Evolutionary conservation across 345 rosid species (phyloP).

Genomic region (Arabis hirsuta): DNA sequence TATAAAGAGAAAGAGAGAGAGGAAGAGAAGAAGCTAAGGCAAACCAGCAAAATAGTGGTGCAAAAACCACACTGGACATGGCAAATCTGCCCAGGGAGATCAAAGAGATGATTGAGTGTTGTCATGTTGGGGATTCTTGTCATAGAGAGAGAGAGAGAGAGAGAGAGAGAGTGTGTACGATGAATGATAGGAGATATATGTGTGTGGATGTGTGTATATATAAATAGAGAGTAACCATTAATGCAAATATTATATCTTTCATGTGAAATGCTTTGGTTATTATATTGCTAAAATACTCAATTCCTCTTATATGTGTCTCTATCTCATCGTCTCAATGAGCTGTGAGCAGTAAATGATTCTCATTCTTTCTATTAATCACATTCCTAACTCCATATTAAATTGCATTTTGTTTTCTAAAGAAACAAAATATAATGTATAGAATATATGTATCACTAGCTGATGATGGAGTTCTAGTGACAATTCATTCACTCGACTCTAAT

Average conservation of each 20-base stretch:
- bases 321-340: conserved; percentile 37
- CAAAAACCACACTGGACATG: conserved; percentile 97
- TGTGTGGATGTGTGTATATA: conserved; percentile 31
- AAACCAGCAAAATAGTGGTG: conserved; percentile 87
- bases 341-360: conserved; percentile 40
- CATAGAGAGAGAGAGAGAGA: conserved; percentile 31
- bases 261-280: conserved; percentile 32
- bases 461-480: conserved; percentile 17
- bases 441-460: neutral
- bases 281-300: conserved; percentile 25
- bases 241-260: conserved; percentile 24
- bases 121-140: conserved; percentile 53
- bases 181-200: conserved; percentile 34
- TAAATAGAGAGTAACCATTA: conserved; percentile 22
- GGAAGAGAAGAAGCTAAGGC: neutral
- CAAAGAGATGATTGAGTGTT: conserved; percentile 63
- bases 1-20: neutral
- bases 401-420: conserved; percentile 1
- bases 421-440: neutral
- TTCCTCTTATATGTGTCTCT: conserved; percentile 27
- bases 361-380: conserved; percentile 31
- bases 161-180: conserved; percentile 25
- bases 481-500: neutral
- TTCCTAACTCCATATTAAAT: conserved; percentile 25
- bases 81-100: conserved; percentile 91